These are phyloP conservation scores for Ascochyta pisi DNA, from an alignment of 2,329 filamentous ascomycete species.

Conservation along the genomic window DNA sequence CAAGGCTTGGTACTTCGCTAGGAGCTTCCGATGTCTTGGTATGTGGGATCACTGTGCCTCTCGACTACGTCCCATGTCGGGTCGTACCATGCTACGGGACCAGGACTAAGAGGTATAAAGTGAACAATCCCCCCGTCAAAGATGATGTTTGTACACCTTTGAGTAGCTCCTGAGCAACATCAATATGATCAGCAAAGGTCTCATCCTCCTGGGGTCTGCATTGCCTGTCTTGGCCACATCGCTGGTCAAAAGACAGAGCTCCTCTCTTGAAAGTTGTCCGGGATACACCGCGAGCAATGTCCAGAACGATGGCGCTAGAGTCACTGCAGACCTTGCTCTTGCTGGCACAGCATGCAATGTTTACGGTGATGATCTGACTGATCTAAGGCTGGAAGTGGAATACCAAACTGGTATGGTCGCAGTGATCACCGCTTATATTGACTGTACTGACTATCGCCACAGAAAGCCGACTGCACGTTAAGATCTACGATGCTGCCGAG, in stretches of 20 bases:
- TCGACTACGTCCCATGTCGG: constrained; percentile 13
- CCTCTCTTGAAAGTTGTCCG: constrained; percentile 58
- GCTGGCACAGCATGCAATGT: constrained; percentile 69
- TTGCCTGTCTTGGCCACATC: constrained; percentile 25
- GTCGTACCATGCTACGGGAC: constrained; percentile 4
- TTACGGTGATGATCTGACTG: constrained; percentile 63
- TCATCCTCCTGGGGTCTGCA: constrained; percentile 33
- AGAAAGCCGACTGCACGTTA: constrained; percentile 73
- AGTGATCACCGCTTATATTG: constrained; percentile 61
- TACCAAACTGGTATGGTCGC: constrained; percentile 66
- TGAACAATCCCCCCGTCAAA: background rate
- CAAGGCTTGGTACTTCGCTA: constrained; percentile 22
- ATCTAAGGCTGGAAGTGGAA: constrained; percentile 64
- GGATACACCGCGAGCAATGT: constrained; percentile 72
- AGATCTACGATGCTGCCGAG: constrained; percentile 72
- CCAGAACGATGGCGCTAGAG: constrained; percentile 56
- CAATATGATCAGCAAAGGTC: constrained; percentile 34
- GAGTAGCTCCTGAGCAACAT: constrained; percentile 7
- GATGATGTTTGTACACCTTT: background rate
- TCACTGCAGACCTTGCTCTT: constrained; percentile 73
- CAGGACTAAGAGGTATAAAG: constrained; percentile 6
- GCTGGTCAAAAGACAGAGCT: constrained; percentile 28
- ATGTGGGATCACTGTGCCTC: constrained; percentile 4
- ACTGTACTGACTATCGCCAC: constrained; percentile 31
- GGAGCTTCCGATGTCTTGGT: constrained; percentile 17